Evolutionary conservation across 768 basidiomycete genomes (phyloP), one percentile per base, ranked within the genome.

Genomic region (Mycena pura): DNA sequence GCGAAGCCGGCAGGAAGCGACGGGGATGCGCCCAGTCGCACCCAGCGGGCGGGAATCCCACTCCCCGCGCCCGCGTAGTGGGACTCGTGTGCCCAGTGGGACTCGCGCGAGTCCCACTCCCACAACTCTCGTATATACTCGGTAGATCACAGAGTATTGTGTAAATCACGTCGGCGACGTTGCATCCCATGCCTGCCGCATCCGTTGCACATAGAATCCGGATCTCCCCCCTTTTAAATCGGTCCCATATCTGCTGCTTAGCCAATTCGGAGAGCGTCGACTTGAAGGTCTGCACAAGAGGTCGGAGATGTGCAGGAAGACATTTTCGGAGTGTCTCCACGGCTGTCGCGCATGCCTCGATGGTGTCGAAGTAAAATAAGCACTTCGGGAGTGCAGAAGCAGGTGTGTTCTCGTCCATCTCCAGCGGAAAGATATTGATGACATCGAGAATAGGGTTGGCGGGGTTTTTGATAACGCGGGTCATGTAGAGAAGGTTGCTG

Each of bases 301-400:
- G 14, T 6, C 67, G 65, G 13, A 71, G 61, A 50, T 68, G 70
- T n/a, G 32, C 25, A 1, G 71, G 70, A 5, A 72, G 53, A 28
- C 29, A 27, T 36, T 65, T 67, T 21, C 62, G 59, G 8, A 68
- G 21, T 14, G 60, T 57, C 13, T 60, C 48, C 11, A 69, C 62
- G 19, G 64, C 57, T 21, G 22, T 21, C 0, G 36, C 44, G 39
- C 69, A 70, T 0, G 34, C 57, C 6, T 31, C 45, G 32, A 63
- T 61, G 5, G 58, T 55, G 41, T 67, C 64, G 28, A 70, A 65
- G 47, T 72, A 72, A 22, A 72, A 55, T 5, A 70, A 25, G n/a
- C 28, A 45, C 41, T 72, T 70, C 2, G 58, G 29, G 31, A 70
- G 36, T 24, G 43, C 64, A 7, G 56, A 43, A 11, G 41, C 52